Percentiles rank a stretch among this genome's conserved stretches.
phyloP scores from a whole-genome alignment of 257 asterid genomes.

The Prunella vulgaris region DNA sequence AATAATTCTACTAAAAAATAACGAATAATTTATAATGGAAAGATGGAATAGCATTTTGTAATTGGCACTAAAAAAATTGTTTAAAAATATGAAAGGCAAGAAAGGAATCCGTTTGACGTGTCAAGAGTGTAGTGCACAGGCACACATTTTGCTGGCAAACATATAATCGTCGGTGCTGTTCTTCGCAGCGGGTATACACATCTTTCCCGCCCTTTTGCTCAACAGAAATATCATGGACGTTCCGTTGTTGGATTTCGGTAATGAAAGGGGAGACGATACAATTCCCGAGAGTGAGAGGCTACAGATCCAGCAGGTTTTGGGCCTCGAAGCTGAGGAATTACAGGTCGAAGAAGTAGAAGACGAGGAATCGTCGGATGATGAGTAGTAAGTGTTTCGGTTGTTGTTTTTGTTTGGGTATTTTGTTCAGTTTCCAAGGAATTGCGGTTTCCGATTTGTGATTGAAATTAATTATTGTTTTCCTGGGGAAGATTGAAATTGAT shows the following conservation, averaged over 20 bases:
- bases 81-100: not conserved
- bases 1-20: too few species aligned
- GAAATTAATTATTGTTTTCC: not conserved
- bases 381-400: conserved; percentile 26
- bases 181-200: conserved; percentile 2
- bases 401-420: not conserved
- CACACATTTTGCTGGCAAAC: conserved; percentile 11
- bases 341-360: conserved; percentile 74
- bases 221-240: conserved; percentile 7
- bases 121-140: not conserved
- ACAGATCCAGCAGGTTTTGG: conserved; percentile 65
- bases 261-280: conserved; percentile 39
- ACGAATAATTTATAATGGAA: too few species aligned
- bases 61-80: not conserved
- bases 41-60: too few species aligned
- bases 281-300: conserved; percentile 61
- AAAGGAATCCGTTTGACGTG: not conserved
- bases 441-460: conserved; percentile 1
- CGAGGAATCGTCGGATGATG: conserved; percentile 46
- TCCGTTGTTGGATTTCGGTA: not conserved
- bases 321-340: conserved; percentile 71
- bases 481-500: not conserved
- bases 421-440: not conserved
- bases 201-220: conserved; percentile 26
- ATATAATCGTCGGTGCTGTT: not conserved